Evolutionary conservation across 805 yeast species (phyloP), one percentile per base, ranked within the genome.

Genomic region (Yamadazyma olivae): DNA sequence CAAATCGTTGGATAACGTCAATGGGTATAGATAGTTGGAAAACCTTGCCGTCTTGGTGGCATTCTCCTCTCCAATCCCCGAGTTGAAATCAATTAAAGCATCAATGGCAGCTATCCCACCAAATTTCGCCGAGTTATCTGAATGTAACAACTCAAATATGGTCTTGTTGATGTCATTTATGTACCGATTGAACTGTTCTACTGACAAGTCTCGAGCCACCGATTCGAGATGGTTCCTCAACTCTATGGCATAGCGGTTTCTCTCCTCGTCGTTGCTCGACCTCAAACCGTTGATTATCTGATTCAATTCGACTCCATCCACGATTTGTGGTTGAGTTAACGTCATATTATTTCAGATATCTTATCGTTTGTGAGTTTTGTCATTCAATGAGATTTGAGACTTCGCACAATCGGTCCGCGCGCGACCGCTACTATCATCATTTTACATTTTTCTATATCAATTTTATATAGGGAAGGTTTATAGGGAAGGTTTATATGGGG

Each of bases 71-170:
- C 74, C 74, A 3, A 71, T 59, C 14, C 87, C 88, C 7, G 86
- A 80, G 45, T 88, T 90, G 50, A 86, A 80, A 39, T 85, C 93
- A 35, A 91, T 85, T 41, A 91, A 71, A 2, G 93, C 80, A 57
- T 87, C 93, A 38, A 91, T 83, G 9, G 97, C 97, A 16, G 88
- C 75, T 21, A 91, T 82, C 28, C 96, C 98, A 14, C 97, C 98
- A 24, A 90, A 70, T 44, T 86, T 81, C 44, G 84, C 89, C 19
- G 71, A 59, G 5, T 80, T 61, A 46, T 84, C 91, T 6, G 79
- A 71, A 49, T 87, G 88, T 32, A 88, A 78, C 35, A 89, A 70
- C 53, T 86, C 96, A 56, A 88, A 89, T 14, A 93, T 85, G 44
- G 83, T 79, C 51, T 86, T 84, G 64, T 91, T 89, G 44, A 91